phyloP scores from a whole-genome alignment of 345 rosid species.

The Populus alba region DNA sequence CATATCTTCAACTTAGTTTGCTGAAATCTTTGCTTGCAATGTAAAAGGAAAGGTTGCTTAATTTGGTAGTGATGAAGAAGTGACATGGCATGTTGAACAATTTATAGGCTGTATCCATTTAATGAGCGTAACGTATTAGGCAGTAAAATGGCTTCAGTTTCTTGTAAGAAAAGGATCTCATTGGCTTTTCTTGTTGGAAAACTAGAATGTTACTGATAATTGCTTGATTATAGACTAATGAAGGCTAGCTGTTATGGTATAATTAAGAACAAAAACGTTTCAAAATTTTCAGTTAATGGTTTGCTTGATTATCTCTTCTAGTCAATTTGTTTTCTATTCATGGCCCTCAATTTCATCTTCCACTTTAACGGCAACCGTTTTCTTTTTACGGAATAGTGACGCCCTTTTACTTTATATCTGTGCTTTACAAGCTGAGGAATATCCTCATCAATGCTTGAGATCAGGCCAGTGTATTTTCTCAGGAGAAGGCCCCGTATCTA shows the following conservation, averaged over 20 bases:
- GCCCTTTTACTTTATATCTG: too few species aligned
- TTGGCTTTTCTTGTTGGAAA: not conserved
- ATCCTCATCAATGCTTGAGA: too few species aligned
- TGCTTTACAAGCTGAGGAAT: too few species aligned
- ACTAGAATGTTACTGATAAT: not conserved
- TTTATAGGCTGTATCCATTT: not conserved
- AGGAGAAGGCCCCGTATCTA: too few species aligned
- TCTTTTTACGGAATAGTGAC: not conserved
- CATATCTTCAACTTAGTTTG: not conserved
- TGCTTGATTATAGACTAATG: not conserved
- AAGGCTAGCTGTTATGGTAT: not conserved
- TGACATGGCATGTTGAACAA: not conserved
- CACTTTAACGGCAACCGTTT: not conserved
- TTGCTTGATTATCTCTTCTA: not conserved
- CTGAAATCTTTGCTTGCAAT: too few species aligned
- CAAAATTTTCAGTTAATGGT: not conserved
- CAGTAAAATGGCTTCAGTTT: not conserved
- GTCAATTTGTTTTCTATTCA: too few species aligned
- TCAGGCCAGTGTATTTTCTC: too few species aligned
- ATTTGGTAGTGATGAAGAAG: not conserved
- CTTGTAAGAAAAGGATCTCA: not conserved
- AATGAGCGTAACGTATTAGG: not conserved
- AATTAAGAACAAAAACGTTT: not conserved
- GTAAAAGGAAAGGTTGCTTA: not conserved
- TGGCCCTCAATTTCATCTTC: too few species aligned